Percentiles rank a stretch among this genome's conserved stretches.
These are phyloP conservation scores for Thymus mandschuricus DNA, from an alignment of 257 asterid species.

Conservation along the genomic window DNA sequence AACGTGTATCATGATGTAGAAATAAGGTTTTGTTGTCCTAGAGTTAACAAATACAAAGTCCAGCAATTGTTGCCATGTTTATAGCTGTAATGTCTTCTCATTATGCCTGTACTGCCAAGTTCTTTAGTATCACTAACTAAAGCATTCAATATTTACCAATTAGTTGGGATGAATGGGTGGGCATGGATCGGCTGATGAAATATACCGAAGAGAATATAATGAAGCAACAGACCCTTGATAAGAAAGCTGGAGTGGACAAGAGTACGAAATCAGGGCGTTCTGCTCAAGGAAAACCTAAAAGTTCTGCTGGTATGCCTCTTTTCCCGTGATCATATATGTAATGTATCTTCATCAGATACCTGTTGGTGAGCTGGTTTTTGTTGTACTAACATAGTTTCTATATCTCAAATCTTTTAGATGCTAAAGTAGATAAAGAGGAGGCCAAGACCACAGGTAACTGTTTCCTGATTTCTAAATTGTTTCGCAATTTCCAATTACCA, in stretches of 20 bases:
- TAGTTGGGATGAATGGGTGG: constrained; percentile 99
- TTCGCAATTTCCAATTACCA: constrained; percentile 23
- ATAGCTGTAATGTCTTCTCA: neutral
- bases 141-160: constrained; percentile 38
- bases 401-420: constrained; percentile 43
- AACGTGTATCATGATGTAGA: neutral
- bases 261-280: constrained; percentile 75
- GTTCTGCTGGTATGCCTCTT: constrained; percentile 64
- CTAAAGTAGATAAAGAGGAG: constrained; percentile 73
- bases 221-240: constrained; percentile 84
- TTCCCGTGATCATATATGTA: constrained; percentile 18
- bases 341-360: constrained; percentile 19
- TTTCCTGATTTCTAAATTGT: constrained; percentile 17
- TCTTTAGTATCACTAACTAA: constrained; percentile 31
- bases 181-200: constrained; percentile 82
- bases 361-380: constrained; percentile 19
- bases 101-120: neutral
- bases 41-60: neutral
- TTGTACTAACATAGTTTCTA: constrained; percentile 28
- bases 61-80: constrained; percentile 23
- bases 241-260: constrained; percentile 78
- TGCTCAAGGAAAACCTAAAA: constrained; percentile 72
- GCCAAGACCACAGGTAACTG: constrained; percentile 53
- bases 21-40: constrained; percentile 1
- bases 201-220: constrained; percentile 67